Evolutionary conservation across 2,329 filamentous ascomycete genomes (phyloP).

Genomic region (Zasmidium cellare): DNA sequence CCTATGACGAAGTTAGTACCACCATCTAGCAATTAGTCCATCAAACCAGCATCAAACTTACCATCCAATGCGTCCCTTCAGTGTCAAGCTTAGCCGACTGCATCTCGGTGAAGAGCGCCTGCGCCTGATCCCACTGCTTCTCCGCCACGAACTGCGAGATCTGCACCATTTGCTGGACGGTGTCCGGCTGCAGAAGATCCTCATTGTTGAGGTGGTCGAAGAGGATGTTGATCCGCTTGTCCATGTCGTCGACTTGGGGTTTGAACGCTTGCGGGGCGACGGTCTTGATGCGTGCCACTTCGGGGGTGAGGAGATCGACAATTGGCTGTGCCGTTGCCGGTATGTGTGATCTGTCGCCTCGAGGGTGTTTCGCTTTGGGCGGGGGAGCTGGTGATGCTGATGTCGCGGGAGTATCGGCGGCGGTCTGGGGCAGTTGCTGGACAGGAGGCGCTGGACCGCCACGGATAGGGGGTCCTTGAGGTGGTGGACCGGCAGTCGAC

Average conservation of each 20-base stretch:
- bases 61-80: conserved; percentile 54
- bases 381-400: conserved; percentile 13
- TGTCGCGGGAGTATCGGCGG: conserved; percentile 6
- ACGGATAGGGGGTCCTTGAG: conserved; percentile 39
- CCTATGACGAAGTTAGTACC: conserved; percentile 23
- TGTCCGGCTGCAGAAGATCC: conserved; percentile 80
- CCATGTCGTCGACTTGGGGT: conserved; percentile 86
- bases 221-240: conserved; percentile 85
- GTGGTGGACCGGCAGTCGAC: conserved; percentile 37
- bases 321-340: conserved; percentile 72
- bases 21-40: not conserved
- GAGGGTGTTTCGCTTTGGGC: conserved; percentile 44
- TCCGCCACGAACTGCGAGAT: conserved; percentile 47
- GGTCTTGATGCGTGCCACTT: conserved; percentile 85
- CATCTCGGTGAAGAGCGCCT: conserved; percentile 45
- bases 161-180: conserved; percentile 65
- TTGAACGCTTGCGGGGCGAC: conserved; percentile 86
- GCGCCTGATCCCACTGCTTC: conserved; percentile 48
- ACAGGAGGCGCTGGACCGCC: conserved; percentile 37
- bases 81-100: conserved; percentile 49
- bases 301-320: conserved; percentile 75
- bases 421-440: conserved; percentile 18
- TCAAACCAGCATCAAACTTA: conserved; percentile 34
- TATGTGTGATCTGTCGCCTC: conserved; percentile 86
- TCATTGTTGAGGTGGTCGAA: conserved; percentile 98